Base-by-base conservation (phyloP, 169 alveolate genomes). In the Eimeria sp. region DNA sequence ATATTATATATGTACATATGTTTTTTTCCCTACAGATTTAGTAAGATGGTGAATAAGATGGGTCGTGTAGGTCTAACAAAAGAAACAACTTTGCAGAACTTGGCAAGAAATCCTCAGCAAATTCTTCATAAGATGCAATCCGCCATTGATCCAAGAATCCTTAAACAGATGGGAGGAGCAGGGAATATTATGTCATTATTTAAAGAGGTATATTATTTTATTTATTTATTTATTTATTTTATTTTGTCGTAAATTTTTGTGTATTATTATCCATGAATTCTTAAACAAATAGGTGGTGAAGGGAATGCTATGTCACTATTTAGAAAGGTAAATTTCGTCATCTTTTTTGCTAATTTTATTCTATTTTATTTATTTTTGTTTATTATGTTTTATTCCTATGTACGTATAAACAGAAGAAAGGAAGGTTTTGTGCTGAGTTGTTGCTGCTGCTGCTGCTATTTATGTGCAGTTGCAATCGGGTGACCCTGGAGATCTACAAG, bases 141-240 rank as follows among this genome's bases (percentile, higher is more conserved):
- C 51, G 99, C 99, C 87, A 98, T 99, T 82, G 99, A 99, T 93
- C 99, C 99, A 13, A 98, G 98, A 93, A 97, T 99, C 97, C 96
- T 99, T 75, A 97, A 98, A 91, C 99, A 98, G 95, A 98, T 99
- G 99, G 99, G 99, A 57, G 99, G 99, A 20, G 98, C 99, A 54
- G 99, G 99, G 49, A 99, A 98, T 94, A 87, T 99, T 96, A 98
- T 99, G 98, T 99, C 99, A 67, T 97, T 99, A 98, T 98, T 99
- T 98, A 98, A 98, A 96, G 99, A 99, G 65, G 97, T 95, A 54
- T 54, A 7, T 54, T 54, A 54, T 54, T 54, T 54, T 1, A 1
- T 54, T 54, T 1, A 1, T 54, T 54, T 7, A 11, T 54, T 54
- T 54, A 11, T 7, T 54, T 54, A 1, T 0, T 54, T 54, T 54